Conservation (phyloP, 1,284 basidiomycete genomes). For the Ganoderma lucidum region DNA sequence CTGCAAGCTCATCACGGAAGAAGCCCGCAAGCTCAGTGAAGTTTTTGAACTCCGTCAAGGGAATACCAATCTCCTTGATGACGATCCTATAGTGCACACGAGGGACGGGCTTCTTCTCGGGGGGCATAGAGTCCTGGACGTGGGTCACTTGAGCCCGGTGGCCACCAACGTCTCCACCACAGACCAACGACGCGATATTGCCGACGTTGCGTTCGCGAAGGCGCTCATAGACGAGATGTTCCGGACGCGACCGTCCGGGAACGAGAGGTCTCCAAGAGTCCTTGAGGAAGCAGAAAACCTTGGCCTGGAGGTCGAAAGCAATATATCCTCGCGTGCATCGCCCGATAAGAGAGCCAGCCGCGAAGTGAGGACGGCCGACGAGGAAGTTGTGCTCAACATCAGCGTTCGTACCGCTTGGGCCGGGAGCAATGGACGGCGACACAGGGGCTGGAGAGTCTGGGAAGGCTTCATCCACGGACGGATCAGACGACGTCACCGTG, state of each 20-base stretch:
- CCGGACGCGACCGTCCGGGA: conserved; percentile 13
- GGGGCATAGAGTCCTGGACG: conserved; percentile 7
- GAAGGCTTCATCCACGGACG: not conserved
- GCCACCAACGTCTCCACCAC: conserved; percentile 22
- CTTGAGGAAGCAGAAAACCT: conserved; percentile 13
- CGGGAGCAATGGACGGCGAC: not conserved
- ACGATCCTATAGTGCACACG: conserved; percentile 14
- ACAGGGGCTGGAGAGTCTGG: not conserved
- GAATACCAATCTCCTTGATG: conserved; percentile 12
- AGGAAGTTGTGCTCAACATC: not conserved
- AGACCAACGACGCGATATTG: conserved; percentile 14
- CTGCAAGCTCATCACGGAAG: not conserved
- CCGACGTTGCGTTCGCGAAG: not conserved
- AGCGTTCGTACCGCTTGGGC: not conserved
- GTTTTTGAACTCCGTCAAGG: conserved; percentile 3
- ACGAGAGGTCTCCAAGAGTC: conserved; percentile 22
- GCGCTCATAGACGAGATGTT: conserved; percentile 16
- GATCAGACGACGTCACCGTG: not conserved
- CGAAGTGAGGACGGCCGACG: not conserved
- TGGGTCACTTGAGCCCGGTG: conserved; percentile 7
- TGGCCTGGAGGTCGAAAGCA: conserved; percentile 5
- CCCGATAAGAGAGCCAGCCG: conserved; percentile 11
- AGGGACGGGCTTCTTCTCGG: conserved; percentile 1
- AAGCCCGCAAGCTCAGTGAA: not conserved
- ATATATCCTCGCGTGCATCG: conserved; percentile 17